These are phyloP conservation scores for Ophiostoma ulmi DNA, from an alignment of 2,329 filamentous ascomycete species.

Conservation along the genomic window DNA sequence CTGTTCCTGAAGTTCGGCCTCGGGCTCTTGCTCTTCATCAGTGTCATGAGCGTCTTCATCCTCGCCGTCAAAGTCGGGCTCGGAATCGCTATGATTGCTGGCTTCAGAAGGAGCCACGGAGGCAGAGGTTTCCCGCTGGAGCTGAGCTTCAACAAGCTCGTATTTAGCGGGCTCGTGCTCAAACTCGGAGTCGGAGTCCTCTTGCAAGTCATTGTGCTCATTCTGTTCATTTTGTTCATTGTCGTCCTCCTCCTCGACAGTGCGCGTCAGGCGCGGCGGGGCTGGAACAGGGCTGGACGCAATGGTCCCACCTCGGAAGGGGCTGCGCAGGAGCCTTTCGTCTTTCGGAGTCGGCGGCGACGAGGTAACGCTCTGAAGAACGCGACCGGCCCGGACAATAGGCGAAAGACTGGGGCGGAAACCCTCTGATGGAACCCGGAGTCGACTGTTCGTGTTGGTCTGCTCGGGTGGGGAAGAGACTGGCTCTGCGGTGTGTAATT, in stretches of 20 bases:
- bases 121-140: neutral
- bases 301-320: slow-evolving; percentile 43
- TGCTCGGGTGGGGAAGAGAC: neutral
- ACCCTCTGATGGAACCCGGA: slow-evolving; percentile 32
- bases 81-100: neutral
- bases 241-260: neutral
- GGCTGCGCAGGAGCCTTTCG: slow-evolving; percentile 51
- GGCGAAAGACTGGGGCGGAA: slow-evolving; percentile 48
- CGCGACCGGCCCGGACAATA: slow-evolving; percentile 54
- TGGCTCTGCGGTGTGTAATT: neutral
- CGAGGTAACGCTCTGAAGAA: slow-evolving; percentile 54
- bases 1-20: neutral
- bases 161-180: slow-evolving; percentile 14
- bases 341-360: slow-evolving; percentile 53
- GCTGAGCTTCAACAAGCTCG: slow-evolving; percentile 13
- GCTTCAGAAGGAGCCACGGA: neutral
- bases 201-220: neutral
- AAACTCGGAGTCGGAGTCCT: slow-evolving; percentile 3
- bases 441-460: slow-evolving; percentile 23
- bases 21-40: neutral
- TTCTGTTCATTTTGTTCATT: neutral
- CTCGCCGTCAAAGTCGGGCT: neutral
- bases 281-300: slow-evolving; percentile 24
- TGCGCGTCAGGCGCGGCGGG: slow-evolving; percentile 15
- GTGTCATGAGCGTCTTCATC: neutral